Evolutionary conservation across 768 basidiomycete species (phyloP), one percentile per base, ranked within the genome.

Genomic region (Termitomyces sp.): DNA sequence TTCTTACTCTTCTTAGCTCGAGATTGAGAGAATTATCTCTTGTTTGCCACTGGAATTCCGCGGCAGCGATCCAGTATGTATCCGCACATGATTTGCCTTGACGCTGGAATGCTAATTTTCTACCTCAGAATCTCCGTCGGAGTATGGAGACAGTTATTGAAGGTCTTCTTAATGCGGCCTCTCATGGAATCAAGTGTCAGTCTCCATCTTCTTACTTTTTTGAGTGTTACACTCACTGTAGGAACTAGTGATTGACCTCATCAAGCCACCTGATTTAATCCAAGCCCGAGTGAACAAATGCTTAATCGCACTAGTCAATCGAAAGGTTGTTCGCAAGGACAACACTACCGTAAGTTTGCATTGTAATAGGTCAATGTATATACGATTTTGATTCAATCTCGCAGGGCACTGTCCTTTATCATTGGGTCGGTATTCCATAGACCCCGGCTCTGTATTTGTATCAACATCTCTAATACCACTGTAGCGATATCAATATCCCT

Each of bases 231-330:
- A 32, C 46, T 42, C 6, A 49, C 17, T 37, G 10, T 26, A 30
- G 21, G 38, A 21, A 24, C 15, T 62, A 96, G 93, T 95, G 22
- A 70, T 79, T 30, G 89, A 92, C 54, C 77, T 95, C 53, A 80
- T 94, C 61, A 78, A 76, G 41, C 84, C 84, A 2, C 90, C 92
- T 0, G 90, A 93, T 59, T 78, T 96, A 37, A 90, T 86, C 51
- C 93, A 96, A 73, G 88, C 93, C 8, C 80, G 90, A 42, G 94
- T 93, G 41, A 96, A 97, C 69, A 95, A 93, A 67, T 96, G 93
- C 62, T 76, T 98, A 37, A 93, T 98, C 51, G 91, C 93, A 2
- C 74, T 98, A 7, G 93, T 95, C 4, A 88, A 87, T 65, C 79
- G 90, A 47, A 96, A 95, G 65, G 79, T 90, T 19, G 89, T 93